Conservation (phyloP, 2,329 filamentous ascomycete genomes). For the Epichloe sibirici region DNA sequence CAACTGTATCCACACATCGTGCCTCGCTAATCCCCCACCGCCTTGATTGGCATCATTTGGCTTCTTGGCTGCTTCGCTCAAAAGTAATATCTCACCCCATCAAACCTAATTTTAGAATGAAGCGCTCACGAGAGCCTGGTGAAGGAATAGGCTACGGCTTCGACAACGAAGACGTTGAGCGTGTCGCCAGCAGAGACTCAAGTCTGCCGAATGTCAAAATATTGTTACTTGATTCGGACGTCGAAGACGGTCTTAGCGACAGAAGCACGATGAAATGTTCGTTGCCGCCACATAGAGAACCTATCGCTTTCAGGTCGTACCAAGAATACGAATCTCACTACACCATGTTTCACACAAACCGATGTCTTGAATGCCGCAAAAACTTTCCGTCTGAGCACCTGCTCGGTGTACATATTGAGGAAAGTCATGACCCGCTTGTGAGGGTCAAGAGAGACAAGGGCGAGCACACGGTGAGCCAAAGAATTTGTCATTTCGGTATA, state of each 20-base stretch:
- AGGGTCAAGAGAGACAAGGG: slow-evolving; percentile 63
- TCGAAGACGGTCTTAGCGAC: slow-evolving; percentile 20
- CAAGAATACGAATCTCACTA: slow-evolving; percentile 84
- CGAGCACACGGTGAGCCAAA: slow-evolving; percentile 65
- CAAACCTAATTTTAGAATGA: slow-evolving; percentile 31
- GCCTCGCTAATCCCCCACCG: not conserved
- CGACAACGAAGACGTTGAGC: slow-evolving; percentile 6
- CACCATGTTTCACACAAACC: slow-evolving; percentile 64
- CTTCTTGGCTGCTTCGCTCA: not conserved
- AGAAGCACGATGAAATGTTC: slow-evolving; percentile 59
- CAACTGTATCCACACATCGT: not conserved
- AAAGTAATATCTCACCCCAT: slow-evolving; percentile 7
- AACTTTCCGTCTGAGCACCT: slow-evolving; percentile 83
- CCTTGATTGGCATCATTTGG: not conserved
- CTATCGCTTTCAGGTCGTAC: slow-evolving; percentile 59
- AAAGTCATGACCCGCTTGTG: slow-evolving; percentile 76
- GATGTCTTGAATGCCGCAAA: slow-evolving; percentile 71
- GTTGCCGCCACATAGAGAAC: slow-evolving; percentile 64
- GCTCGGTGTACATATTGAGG: slow-evolving; percentile 73
- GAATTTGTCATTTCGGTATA: not conserved
- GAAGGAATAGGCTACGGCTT: slow-evolving; percentile 27
- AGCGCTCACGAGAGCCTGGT: slow-evolving; percentile 50
- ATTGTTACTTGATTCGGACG: slow-evolving; percentile 42
- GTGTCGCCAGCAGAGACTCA: slow-evolving; percentile 6
- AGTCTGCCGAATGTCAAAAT: slow-evolving; percentile 37